These are phyloP conservation scores for Pisolithus marmoratus DNA, from an alignment of 768 basidiomycete species.

Conservation along the genomic window DNA sequence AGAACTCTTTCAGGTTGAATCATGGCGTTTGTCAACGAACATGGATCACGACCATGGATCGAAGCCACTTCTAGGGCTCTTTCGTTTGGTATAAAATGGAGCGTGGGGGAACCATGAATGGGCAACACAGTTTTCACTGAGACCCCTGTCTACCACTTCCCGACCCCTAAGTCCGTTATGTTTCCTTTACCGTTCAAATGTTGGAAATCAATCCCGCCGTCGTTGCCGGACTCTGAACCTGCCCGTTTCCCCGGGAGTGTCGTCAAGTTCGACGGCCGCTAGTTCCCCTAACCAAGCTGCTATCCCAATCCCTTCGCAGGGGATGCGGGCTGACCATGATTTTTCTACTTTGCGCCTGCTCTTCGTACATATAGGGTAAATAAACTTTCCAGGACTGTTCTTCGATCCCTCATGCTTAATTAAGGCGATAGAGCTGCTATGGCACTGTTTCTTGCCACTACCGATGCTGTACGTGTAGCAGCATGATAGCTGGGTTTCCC, in stretches of 20 bases:
- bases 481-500: neutral
- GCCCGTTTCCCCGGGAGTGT: conserved; percentile 16
- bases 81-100: conserved; percentile 23
- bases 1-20: conserved; percentile 11
- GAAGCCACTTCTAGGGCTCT: conserved; percentile 15
- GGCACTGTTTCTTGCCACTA: conserved; percentile 80
- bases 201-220: conserved; percentile 1
- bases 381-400: neutral
- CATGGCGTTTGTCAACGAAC: conserved; percentile 2
- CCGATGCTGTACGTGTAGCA: conserved; percentile 60
- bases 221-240: neutral
- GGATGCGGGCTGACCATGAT: conserved; percentile 7
- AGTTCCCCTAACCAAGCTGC: conserved; percentile 12
- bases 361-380: conserved; percentile 64
- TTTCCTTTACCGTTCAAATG: conserved; percentile 6
- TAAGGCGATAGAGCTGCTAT: conserved; percentile 55
- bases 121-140: conserved; percentile 2
- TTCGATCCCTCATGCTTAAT: conserved; percentile 9
- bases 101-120: neutral
- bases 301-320: conserved; percentile 16
- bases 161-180: conserved; percentile 10
- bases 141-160: too few relatives aligned
- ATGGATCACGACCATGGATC: conserved; percentile 9
- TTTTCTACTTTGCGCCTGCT: conserved; percentile 56
- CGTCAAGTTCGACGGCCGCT: conserved; percentile 12